phyloP scores from a whole-genome alignment of 2,329 filamentous ascomycete species.

The Colletotrichum destructivum region DNA sequence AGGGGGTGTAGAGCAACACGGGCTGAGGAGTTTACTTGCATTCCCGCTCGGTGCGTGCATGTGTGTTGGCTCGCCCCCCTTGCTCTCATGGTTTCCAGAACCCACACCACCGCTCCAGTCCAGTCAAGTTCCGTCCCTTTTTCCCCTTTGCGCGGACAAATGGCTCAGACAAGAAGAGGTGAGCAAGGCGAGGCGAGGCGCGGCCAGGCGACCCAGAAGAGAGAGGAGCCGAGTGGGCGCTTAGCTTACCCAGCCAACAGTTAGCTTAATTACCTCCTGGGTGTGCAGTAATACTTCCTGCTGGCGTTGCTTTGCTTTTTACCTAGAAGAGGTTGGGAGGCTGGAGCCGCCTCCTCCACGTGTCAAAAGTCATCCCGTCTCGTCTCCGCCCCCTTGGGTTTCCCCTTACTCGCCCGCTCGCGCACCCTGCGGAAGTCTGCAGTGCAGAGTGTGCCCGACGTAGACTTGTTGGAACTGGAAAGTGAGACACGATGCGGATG shows the following conservation, averaged over 20 bases:
- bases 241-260: conserved; percentile 15
- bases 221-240: conserved; percentile 21
- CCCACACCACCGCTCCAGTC: conserved; percentile 20
- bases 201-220: conserved; percentile 1
- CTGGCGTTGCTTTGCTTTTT: conserved; percentile 15
- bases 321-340: conserved; percentile 17
- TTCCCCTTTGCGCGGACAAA: background rate
- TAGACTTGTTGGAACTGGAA: conserved; percentile 19
- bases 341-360: conserved; percentile 30
- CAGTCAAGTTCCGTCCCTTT: background rate
- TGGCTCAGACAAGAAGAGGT: background rate
- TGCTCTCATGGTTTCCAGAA: background rate
- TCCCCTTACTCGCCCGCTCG: conserved; percentile 25
- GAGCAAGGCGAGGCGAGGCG: conserved; percentile 1
- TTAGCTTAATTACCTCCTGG: conserved; percentile 17
- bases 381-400: conserved; percentile 29
- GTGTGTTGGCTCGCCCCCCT: conserved; percentile 4
- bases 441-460: conserved; percentile 18
- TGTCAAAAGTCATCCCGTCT: conserved; percentile 28
- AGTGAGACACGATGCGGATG: conserved; percentile 42
- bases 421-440: conserved; percentile 17
- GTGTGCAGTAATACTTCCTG: conserved; percentile 12
- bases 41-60: conserved; percentile 9
- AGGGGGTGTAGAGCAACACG: background rate
- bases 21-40: background rate